These are phyloP conservation scores for Barnettozyma vustinii DNA, from an alignment of 805 yeast species.

Conservation along the genomic window DNA sequence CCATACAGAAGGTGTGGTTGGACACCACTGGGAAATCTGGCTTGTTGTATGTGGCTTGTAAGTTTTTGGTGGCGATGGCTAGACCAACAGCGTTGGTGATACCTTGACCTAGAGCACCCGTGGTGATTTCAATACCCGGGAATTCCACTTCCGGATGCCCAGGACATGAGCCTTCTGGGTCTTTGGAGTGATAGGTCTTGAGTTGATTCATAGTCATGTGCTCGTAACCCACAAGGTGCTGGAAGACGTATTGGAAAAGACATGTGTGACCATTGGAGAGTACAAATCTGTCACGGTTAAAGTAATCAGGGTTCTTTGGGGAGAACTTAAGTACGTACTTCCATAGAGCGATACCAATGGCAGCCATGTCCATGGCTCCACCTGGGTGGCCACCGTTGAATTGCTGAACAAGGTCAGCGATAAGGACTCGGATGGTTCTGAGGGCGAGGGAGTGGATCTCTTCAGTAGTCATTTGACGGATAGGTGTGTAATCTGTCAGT, in stretches of 20 bases:
- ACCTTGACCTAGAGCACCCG: conserved; percentile 41
- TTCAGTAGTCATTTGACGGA: not conserved
- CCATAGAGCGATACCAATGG: conserved; percentile 33
- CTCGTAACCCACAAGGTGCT: conserved; percentile 29
- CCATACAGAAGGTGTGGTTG: conserved; percentile 29
- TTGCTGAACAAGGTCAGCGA: conserved; percentile 30
- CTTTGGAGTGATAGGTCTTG: conserved; percentile 29
- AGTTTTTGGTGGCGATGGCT: conserved; percentile 33
- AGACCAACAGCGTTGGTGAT: conserved; percentile 35
- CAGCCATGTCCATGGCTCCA: conserved; percentile 38
- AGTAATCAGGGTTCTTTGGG: conserved; percentile 25
- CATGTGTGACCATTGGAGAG: conserved; percentile 35
- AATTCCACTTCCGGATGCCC: conserved; percentile 38
- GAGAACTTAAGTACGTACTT: conserved; percentile 28
- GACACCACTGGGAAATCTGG: conserved; percentile 28
- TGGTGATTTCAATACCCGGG: conserved; percentile 35
- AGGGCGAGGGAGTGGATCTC: conserved; percentile 25
- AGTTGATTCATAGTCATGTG: conserved; percentile 31
- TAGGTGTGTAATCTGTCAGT: too few relatives aligned
- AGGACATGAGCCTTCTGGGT: conserved; percentile 27
- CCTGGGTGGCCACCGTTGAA: conserved; percentile 37
- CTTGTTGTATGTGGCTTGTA: conserved; percentile 31
- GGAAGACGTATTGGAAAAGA: conserved; percentile 29
- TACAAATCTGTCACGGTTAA: conserved; percentile 35
- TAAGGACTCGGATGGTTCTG: conserved; percentile 27